Percentiles rank a stretch among this genome's conserved stretches.
These are phyloP conservation scores for Babesia bigemina DNA, from an alignment of 169 alveolate species.

Conservation along the genomic window DNA sequence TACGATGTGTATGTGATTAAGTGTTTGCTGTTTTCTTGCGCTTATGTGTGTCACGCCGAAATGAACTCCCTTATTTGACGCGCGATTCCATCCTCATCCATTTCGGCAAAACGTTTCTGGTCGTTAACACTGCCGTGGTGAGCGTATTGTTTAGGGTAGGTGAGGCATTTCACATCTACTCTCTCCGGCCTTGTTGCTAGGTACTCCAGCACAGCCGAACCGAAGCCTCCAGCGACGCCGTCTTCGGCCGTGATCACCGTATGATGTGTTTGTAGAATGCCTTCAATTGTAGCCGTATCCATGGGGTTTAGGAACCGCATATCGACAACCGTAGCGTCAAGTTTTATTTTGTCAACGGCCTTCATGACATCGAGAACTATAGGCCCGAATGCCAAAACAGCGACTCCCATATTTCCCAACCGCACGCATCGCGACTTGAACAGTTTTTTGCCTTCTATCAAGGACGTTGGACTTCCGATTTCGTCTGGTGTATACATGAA, in stretches of 20 bases:
- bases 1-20: too few relatives aligned
- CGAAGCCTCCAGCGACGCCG: conserved; percentile 76
- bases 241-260: conserved; percentile 69
- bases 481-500: conserved; percentile 17
- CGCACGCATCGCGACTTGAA: conserved; percentile 19
- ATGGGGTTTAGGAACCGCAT: conserved; percentile 73
- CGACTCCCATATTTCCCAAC: conserved; percentile 46
- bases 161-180: conserved; percentile 46
- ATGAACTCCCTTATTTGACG: conserved; percentile 33
- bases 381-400: conserved; percentile 57
- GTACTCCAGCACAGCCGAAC: conserved; percentile 60
- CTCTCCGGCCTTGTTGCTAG: conserved; percentile 16
- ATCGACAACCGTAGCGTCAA: conserved; percentile 66
- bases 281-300: conserved; percentile 46
- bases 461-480: conserved; percentile 16
- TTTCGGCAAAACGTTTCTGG: conserved; percentile 44
- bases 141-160: conserved; percentile 44
- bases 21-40: too few relatives aligned
- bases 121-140: conserved; percentile 55
- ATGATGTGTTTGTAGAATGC: conserved; percentile 46
- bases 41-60: conserved; percentile 1
- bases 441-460: not conserved
- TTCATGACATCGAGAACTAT: conserved; percentile 35
- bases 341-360: conserved; percentile 38
- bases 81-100: conserved; percentile 50